phyloP scores from a whole-genome alignment of 768 basidiomycete genomes.

The Phanerochaete sordida region DNA sequence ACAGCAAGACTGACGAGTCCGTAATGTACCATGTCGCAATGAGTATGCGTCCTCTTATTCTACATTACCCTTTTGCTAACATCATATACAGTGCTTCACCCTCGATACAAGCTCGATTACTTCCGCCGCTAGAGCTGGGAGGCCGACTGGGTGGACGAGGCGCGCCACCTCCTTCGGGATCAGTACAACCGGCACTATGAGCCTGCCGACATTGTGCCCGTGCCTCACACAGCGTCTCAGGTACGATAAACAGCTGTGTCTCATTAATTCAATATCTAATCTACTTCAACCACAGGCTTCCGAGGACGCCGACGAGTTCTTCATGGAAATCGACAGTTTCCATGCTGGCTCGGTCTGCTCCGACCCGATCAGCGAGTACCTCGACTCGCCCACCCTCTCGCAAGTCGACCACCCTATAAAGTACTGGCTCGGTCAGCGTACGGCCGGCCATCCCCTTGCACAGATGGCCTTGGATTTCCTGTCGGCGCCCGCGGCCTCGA shows the following conservation, averaged over 20 bases:
- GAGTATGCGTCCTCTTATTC: conserved; percentile 5
- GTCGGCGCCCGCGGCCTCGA: conserved; percentile 22
- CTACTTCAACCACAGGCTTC: too few species aligned
- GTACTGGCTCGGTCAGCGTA: background rate
- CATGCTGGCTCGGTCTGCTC: background rate
- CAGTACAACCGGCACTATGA: conserved; percentile 7
- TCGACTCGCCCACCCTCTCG: background rate
- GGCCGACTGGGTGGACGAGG: conserved; percentile 19
- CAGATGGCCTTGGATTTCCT: conserved; percentile 12
- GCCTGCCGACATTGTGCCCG: background rate
- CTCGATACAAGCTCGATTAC: conserved; percentile 17
- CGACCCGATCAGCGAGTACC: background rate
- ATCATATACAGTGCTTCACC: conserved; percentile 19
- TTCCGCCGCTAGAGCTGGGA: conserved; percentile 18
- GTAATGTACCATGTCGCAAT: conserved; percentile 16
- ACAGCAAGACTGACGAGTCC: conserved; percentile 12
- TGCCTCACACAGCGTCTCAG: background rate
- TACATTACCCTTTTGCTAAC: background rate
- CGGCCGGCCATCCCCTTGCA: background rate
- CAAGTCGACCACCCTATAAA: background rate
- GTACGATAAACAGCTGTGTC: too few species aligned
- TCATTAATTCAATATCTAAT: too few species aligned
- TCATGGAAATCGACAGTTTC: background rate
- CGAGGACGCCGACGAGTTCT: background rate
- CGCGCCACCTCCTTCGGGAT: background rate